phyloP scores from a whole-genome alignment of 176 grass and related monocot genomes.

The Leersia perrieri region DNA sequence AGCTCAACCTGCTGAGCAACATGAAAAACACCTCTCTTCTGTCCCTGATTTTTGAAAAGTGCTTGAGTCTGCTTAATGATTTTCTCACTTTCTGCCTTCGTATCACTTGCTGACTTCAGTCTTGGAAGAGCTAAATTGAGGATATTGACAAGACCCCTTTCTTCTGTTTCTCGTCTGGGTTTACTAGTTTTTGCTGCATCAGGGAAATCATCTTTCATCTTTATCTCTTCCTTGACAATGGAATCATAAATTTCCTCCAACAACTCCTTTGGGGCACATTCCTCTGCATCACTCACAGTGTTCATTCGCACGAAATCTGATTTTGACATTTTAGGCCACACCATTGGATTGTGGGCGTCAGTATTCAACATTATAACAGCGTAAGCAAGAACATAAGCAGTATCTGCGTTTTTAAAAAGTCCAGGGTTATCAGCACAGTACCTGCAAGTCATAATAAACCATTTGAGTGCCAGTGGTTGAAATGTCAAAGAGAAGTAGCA shows the following conservation, averaged over 20 bases:
- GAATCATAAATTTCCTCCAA: slow-evolving; percentile 98
- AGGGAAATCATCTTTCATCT: slow-evolving; percentile 72
- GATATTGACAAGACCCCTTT: slow-evolving; percentile 88
- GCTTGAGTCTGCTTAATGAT: slow-evolving; percentile 84
- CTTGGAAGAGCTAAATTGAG: slow-evolving; percentile 96
- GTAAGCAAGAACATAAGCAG: slow-evolving; percentile 98
- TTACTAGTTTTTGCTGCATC: slow-evolving; percentile 45
- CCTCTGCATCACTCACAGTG: slow-evolving; percentile 77
- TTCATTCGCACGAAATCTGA: slow-evolving; percentile 92
- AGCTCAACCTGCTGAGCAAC: slow-evolving; percentile 87
- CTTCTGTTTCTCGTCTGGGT: slow-evolving; percentile 64
- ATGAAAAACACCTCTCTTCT: slow-evolving; percentile 85
- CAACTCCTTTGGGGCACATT: slow-evolving; percentile 85
- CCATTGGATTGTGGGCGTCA: slow-evolving; percentile 99
- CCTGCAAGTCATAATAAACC: slow-evolving; percentile 53
- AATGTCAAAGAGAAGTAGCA: slow-evolving; percentile 8
- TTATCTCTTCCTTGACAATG: slow-evolving; percentile 95
- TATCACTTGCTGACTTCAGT: slow-evolving; percentile 77
- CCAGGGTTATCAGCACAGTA: slow-evolving; percentile 99
- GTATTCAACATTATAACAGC: slow-evolving; percentile 99
- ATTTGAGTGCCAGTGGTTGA: slow-evolving; percentile 22
- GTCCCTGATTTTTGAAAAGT: slow-evolving; percentile 87
- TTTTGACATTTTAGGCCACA: slow-evolving; percentile 99
- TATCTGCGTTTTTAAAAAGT: slow-evolving; percentile 99
- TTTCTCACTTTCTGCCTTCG: slow-evolving; percentile 87